Base-by-base conservation (phyloP, 2,329 filamentous ascomycete species). In the Diaporthe longicolla region DNA sequence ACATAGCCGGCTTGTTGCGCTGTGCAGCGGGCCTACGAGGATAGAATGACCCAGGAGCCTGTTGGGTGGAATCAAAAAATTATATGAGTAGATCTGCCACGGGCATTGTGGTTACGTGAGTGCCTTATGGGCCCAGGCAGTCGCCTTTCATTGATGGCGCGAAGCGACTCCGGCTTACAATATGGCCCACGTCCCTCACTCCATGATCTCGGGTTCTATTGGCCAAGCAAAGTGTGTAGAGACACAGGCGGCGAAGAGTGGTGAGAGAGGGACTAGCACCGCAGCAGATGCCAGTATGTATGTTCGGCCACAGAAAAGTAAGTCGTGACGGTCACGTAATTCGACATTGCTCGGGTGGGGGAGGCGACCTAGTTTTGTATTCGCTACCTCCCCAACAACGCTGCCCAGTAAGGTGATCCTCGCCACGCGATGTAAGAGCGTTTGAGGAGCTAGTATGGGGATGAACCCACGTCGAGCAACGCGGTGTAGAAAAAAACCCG, bases 41-140 rank as follows among this genome's bases (percentile, higher is more conserved):
- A 70, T 75, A 75, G 73, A 70, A 73, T 66, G 71, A 66, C 57
- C 71, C 52, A 69, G 40, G 35, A 58, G 70, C 48, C 69, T 58
- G 61, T 73, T 55, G 55, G 37, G 40, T 40, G 73, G 57, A 73
- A 75, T 70, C 19, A 17, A 50, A 66, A 63, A 35, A 21, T 58
- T 54, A 70, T 54, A 55, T 48, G 24, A 59, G 40, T 24, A 50
- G 48, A 21, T 32, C 17, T 68, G 59, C 40, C 43, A 8, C 26
- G 21, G 29, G 4, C 29, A 40, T 54, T 17, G 69, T 52, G 24
- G 29, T 15, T 8, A 59, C 32, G 63, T 26, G 45, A 66, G 13
- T 26, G 48, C 6, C 26, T 37, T 9, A 26, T 24, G 4, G 13
- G 63, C n/a, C 63, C 29, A n/a, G 10, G 21, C 10, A 21, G 45